Percentiles rank a stretch among this genome's conserved stretches.
Evolutionary conservation across 2,329 filamentous ascomycete species (phyloP).

Genomic region (Exophiala xenobiotica): DNA sequence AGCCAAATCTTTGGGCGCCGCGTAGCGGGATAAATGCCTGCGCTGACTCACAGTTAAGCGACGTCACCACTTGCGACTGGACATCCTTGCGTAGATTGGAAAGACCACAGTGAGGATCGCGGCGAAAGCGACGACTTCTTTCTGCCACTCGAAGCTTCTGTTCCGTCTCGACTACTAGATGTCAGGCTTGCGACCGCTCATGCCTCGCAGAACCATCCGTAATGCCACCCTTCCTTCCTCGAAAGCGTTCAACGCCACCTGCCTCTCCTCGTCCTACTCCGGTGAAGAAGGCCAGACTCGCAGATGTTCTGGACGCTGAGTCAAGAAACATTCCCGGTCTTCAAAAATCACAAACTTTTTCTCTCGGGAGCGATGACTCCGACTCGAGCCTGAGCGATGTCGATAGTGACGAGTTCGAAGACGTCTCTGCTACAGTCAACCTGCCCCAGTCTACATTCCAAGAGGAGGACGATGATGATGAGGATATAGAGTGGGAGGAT

Average conservation of each 20-base stretch:
- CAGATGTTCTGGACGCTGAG: slow-evolving; percentile 25
- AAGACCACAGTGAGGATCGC: too few species aligned
- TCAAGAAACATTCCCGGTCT: slow-evolving; percentile 15
- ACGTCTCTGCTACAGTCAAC: slow-evolving; percentile 40
- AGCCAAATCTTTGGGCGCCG: neutral
- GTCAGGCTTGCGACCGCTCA: neutral
- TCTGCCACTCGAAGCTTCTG: too few species aligned
- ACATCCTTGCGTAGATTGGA: neutral
- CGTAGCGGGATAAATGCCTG: slow-evolving; percentile 3
- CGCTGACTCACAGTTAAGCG: slow-evolving; percentile 4
- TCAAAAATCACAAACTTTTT: slow-evolving; percentile 19
- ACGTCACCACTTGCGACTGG: slow-evolving; percentile 19
- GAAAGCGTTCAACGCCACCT: slow-evolving; percentile 41
- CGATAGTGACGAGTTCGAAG: slow-evolving; percentile 57
- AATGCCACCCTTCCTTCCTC: slow-evolving; percentile 50
- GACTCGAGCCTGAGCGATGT: slow-evolving; percentile 41
- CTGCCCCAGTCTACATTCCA: slow-evolving; percentile 37
- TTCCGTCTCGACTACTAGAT: neutral
- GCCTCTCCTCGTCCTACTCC: slow-evolving; percentile 28
- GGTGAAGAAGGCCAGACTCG: slow-evolving; percentile 31
- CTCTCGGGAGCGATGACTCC: slow-evolving; percentile 31
- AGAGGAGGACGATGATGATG: slow-evolving; percentile 63
- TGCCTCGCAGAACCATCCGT: neutral
- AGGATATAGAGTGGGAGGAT: slow-evolving; percentile 62
- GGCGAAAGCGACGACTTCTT: neutral